A percentile compares a stretch with the other conserved stretches of the same genome.
phyloP scores from a whole-genome alignment of 2,329 filamentous ascomycete species.

The Salinomyces thailandicus region DNA sequence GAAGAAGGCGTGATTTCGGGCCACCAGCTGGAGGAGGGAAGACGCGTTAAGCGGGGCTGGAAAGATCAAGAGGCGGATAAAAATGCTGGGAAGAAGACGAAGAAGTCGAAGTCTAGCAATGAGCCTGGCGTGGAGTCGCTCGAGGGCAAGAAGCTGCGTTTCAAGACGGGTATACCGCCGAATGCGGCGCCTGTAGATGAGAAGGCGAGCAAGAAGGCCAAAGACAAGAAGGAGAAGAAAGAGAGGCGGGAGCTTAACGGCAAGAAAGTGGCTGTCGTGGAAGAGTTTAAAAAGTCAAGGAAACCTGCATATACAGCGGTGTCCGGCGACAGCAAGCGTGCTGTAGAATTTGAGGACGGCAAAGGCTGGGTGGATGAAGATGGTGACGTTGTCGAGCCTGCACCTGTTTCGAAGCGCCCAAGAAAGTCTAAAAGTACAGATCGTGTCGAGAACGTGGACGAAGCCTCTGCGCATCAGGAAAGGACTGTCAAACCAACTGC shows the following conservation, averaged over 20 bases:
- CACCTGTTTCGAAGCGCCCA: slow-evolving; percentile 16
- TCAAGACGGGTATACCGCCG: slow-evolving; percentile 64
- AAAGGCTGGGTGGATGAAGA: slow-evolving; percentile 79
- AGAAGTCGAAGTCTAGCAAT: slow-evolving; percentile 27
- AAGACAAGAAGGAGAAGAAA: slow-evolving; percentile 45
- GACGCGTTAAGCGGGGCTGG: slow-evolving; percentile 84
- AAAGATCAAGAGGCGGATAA: slow-evolving; percentile 43
- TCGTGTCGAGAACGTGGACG: background rate
- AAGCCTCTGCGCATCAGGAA: background rate
- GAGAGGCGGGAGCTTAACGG: slow-evolving; percentile 40
- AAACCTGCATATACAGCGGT: slow-evolving; percentile 38
- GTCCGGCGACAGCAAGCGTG: slow-evolving; percentile 26
- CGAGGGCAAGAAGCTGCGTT: slow-evolving; percentile 68
- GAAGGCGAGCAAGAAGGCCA: slow-evolving; percentile 48
- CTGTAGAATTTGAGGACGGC: slow-evolving; percentile 62
- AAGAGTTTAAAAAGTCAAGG: slow-evolving; percentile 80
- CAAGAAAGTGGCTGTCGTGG: slow-evolving; percentile 54
- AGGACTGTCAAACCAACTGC: background rate
- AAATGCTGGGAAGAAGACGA: slow-evolving; percentile 36
- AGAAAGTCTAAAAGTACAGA: background rate
- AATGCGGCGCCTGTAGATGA: slow-evolving; percentile 52
- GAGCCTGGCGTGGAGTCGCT: background rate
- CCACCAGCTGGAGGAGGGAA: slow-evolving; percentile 58
- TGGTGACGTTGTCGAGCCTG: slow-evolving; percentile 62
- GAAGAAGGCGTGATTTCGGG: slow-evolving; percentile 51